Percentiles rank a stretch among this genome's conserved stretches.
Evolutionary conservation across 306 rosid species (phyloP).

Genomic region (Corylus avellana): DNA sequence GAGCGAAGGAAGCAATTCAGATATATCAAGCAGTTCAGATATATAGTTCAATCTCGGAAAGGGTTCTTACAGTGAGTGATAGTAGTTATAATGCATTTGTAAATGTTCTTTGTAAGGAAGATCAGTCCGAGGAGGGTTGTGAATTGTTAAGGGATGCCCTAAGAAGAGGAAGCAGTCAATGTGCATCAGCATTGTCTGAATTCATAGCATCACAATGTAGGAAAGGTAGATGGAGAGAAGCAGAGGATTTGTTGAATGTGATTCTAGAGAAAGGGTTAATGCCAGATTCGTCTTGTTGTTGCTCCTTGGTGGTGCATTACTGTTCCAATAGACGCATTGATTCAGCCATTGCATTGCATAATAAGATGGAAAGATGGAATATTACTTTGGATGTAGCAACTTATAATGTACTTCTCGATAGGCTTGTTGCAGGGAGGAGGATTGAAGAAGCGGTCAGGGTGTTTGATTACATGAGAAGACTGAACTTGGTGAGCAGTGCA

Average conservation of each 20-base stretch:
- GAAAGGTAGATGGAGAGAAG: conserved; percentile 45
- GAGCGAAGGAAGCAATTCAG: conserved; percentile 29
- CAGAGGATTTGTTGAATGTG: conserved; percentile 34
- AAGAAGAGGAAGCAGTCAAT: conserved; percentile 39
- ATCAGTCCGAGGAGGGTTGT: conserved; percentile 22
- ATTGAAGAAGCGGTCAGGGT: conserved; percentile 39
- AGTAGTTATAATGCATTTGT: conserved; percentile 34
- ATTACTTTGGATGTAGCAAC: conserved; percentile 33
- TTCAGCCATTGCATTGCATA: conserved; percentile 42
- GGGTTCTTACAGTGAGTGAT: conserved; percentile 27
- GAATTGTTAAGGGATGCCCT: conserved; percentile 39
- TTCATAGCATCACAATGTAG: conserved; percentile 28
- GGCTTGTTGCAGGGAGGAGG: conserved; percentile 32
- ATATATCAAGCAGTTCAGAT: too few relatives aligned
- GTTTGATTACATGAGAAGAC: conserved; percentile 37
- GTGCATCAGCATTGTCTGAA: conserved; percentile 35
- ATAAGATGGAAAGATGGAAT: conserved; percentile 38
- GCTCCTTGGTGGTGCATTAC: conserved; percentile 36
- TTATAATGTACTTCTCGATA: conserved; percentile 37
- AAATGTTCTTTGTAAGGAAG: conserved; percentile 32
- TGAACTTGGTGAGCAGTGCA: conserved; percentile 24
- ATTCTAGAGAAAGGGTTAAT: conserved; percentile 34
- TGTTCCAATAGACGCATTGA: conserved; percentile 36
- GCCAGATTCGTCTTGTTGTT: conserved; percentile 39
- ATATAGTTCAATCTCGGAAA: conserved; percentile 27